Evolutionary conservation across 345 rosid genomes (phyloP), one percentile per base, ranked within the genome.

Genomic region (Balakata baccata): DNA sequence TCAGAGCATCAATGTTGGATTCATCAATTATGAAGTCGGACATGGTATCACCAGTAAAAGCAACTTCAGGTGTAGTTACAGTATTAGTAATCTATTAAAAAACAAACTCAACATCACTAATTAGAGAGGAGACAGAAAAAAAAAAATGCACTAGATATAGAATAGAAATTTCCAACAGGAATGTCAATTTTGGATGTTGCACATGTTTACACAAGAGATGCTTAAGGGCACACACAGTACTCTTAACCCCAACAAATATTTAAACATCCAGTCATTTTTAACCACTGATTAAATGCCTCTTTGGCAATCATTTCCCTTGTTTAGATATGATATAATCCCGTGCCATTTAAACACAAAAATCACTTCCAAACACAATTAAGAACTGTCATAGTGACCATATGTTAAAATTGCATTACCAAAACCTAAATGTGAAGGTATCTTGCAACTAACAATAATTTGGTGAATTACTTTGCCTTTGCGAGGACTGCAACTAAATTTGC

Each of bases 41-140:
- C 71, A 64, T 91, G 18, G 99, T 92, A 75, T 95, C 99, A 79
- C 99, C 98, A 0, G 98, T 95, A 83, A 95, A 95, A 65, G 99
- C 97, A 62, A 95, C 87, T 88, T 92, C 96, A 43, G 96, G 94
- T 57, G 81, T 68, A 58, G 87, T 86, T 29, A 75, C 69, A 51
- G 89, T 88, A 76, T 83, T 23, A 47, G 98, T 92, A 66, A 95
- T 91, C 99, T 95, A 91, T 65, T 72, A 79, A 79, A 22, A 82
- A 58, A 70, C 63, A 78, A 81, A 54, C 56, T 49, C 25, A 66
- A 72, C 65, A 67, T 69, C 70, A 14, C 4, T 18, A 64, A 69
- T 12, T 25, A 57, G 34, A 47, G 18, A 16, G 0, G 23, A 34
- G 22, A 41, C 18, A 68, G 0, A 18, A 7, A 71, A 53, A 68